Evolutionary conservation across 176 grass and related monocot genomes (phyloP).

Genomic region (Triticum monococcum): DNA sequence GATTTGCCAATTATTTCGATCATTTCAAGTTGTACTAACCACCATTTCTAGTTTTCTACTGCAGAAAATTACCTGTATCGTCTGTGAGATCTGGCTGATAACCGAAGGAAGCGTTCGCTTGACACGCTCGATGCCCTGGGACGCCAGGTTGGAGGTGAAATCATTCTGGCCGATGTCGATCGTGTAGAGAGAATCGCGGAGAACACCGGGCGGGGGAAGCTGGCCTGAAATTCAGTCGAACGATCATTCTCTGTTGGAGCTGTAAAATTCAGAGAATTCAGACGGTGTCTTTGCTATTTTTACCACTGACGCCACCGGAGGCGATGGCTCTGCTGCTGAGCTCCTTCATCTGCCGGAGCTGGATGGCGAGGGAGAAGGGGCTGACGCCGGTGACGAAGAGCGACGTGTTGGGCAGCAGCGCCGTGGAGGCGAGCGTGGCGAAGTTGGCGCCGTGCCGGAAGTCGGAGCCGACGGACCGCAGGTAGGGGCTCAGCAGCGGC

Average conservation of each 20-base stretch:
- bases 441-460: slow-evolving; percentile 78
- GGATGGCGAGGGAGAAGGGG: slow-evolving; percentile 71
- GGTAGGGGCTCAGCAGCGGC: slow-evolving; percentile 76
- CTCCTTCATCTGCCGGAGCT: slow-evolving; percentile 68
- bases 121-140: slow-evolving; percentile 25
- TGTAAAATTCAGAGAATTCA: background rate
- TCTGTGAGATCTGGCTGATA: slow-evolving; percentile 53
- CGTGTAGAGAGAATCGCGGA: slow-evolving; percentile 53
- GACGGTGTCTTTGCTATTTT: background rate
- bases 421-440: slow-evolving; percentile 77
- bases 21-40: background rate
- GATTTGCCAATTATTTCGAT: too few species aligned
- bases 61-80: slow-evolving; percentile 41
- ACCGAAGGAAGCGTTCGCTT: slow-evolving; percentile 58
- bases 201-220: slow-evolving; percentile 40
- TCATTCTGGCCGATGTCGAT: slow-evolving; percentile 90
- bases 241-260: background rate
- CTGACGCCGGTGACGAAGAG: slow-evolving; percentile 72
- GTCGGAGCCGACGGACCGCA: slow-evolving; percentile 63
- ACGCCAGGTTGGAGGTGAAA: slow-evolving; percentile 65
- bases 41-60: too few species aligned
- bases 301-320: slow-evolving; percentile 21
- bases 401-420: slow-evolving; percentile 61
- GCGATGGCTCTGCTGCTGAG: slow-evolving; percentile 30
- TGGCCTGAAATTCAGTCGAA: background rate